A percentile compares a stretch with the other conserved stretches of the same genome.
These are phyloP conservation scores for Arthrocladium fulminans DNA, from an alignment of 2,329 filamentous ascomycete genomes.

Conservation along the genomic window DNA sequence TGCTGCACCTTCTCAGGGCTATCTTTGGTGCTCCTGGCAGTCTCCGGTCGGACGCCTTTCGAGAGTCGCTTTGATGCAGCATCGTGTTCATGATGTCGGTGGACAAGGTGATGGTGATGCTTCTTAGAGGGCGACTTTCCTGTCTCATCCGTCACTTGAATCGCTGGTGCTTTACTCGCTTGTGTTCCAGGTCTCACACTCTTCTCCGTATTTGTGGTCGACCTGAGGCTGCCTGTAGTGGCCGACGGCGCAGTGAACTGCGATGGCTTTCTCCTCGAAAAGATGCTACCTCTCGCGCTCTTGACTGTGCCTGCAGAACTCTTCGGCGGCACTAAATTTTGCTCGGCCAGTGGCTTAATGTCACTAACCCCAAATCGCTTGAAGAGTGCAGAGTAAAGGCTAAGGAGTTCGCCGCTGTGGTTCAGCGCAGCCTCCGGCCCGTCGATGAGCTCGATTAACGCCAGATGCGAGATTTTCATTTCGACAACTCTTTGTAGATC, in stretches of 20 bases:
- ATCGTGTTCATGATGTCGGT: conserved; percentile 26
- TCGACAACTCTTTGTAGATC: conserved; percentile 87
- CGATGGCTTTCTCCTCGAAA: conserved; percentile 52
- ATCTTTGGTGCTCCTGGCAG: not conserved
- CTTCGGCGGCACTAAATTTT: conserved; percentile 47
- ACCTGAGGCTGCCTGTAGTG: conserved; percentile 10
- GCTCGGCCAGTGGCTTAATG: conserved; percentile 25
- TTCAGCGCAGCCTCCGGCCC: conserved; percentile 81
- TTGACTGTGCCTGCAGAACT: conserved; percentile 62
- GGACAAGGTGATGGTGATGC: conserved; percentile 22
- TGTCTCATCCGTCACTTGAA: conserved; percentile 65
- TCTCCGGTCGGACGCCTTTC: conserved; percentile 16
- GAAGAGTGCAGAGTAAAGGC: conserved; percentile 73
- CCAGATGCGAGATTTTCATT: conserved; percentile 88
- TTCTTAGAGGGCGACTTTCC: conserved; percentile 24
- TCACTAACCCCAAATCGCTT: conserved; percentile 46
- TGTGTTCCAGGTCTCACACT: conserved; percentile 13
- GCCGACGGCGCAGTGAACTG: conserved; percentile 35
- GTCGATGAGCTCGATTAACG: conserved; percentile 72
- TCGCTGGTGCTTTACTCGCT: conserved; percentile 50
- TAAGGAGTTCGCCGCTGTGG: conserved; percentile 73
- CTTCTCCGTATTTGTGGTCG: not conserved
- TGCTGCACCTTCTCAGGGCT: not conserved
- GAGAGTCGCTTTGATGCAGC: conserved; percentile 13
- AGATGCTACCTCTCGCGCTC: conserved; percentile 66